Conservation (phyloP, 495 filamentous ascomycete species). For the Amorphotheca resinae region DNA sequence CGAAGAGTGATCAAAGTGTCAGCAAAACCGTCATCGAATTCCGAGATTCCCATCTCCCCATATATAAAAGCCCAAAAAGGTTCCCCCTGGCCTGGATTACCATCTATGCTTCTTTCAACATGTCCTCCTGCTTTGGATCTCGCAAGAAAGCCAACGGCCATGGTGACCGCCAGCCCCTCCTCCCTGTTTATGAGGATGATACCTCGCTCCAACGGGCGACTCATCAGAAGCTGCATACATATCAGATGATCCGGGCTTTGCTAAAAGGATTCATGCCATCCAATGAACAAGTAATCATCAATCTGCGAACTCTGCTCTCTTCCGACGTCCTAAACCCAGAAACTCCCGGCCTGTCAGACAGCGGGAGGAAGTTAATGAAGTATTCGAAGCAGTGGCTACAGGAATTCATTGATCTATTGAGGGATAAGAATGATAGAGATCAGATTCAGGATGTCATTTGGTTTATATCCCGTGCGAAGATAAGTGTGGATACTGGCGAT, state of each 20-base stretch:
- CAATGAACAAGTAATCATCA: constrained; percentile 70
- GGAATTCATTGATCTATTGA: constrained; percentile 62
- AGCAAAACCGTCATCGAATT: constrained; percentile 7
- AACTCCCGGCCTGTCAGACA: constrained; percentile 62
- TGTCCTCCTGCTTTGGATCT: constrained; percentile 27
- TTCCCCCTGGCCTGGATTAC: no score
- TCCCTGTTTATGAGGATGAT: constrained; percentile 76
- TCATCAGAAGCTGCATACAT: constrained; percentile 80
- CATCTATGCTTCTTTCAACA: no score
- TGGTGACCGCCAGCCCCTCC: constrained; percentile 58
- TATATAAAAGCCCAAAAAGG: constrained; percentile 1
- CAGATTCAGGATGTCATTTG: constrained; percentile 87
- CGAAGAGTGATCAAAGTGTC: no score
- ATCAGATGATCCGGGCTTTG: constrained; percentile 80
- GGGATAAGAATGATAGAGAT: constrained; percentile 72
- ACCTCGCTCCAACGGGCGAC: constrained; percentile 63
- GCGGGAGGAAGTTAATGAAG: constrained; percentile 59
- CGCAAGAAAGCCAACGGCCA: constrained; percentile 20
- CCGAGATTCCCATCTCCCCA: no score
- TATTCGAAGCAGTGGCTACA: constrained; percentile 59
- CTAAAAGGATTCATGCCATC: constrained; percentile 84
- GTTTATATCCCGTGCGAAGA: constrained; percentile 60
- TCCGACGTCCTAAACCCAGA: constrained; percentile 68
- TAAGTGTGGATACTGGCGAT: constrained; percentile 56
- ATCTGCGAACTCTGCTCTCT: constrained; percentile 67